These are phyloP conservation scores for Didymella segeticola DNA, from an alignment of 2,329 filamentous ascomycete species.

Conservation along the genomic window DNA sequence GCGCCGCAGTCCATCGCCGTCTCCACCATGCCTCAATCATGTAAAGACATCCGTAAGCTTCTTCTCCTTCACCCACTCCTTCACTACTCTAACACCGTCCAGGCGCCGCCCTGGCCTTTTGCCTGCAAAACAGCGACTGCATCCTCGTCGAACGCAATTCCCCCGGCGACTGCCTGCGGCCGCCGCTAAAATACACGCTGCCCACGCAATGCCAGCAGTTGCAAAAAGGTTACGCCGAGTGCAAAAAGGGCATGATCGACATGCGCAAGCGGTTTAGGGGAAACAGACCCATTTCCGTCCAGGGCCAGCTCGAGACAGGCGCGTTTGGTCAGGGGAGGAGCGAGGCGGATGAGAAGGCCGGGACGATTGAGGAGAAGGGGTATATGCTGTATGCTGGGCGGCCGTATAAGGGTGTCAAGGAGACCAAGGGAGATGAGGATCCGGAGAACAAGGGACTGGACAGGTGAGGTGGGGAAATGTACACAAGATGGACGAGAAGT, in stretches of 20 bases:
- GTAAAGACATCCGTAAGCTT: slow-evolving; percentile 89
- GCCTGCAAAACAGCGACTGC: slow-evolving; percentile 95
- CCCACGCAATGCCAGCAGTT: slow-evolving; percentile 91
- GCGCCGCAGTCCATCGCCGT: slow-evolving; percentile 7
- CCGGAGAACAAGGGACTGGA: slow-evolving; percentile 30
- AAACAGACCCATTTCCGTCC: slow-evolving; percentile 76
- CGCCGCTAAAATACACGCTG: slow-evolving; percentile 80
- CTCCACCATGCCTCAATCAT: slow-evolving; percentile 83
- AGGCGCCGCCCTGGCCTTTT: slow-evolving; percentile 92
- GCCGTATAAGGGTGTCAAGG: slow-evolving; percentile 38
- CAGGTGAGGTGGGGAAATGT: slow-evolving; percentile 13
- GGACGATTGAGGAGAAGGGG: slow-evolving; percentile 48
- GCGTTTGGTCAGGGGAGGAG: slow-evolving; percentile 38
- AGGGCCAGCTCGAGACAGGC: slow-evolving; percentile 43
- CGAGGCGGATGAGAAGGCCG: slow-evolving; percentile 41
- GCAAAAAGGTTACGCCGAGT: slow-evolving; percentile 88
- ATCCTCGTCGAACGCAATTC: slow-evolving; percentile 90
- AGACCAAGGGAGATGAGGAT: slow-evolving; percentile 40
- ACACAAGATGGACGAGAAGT: background rate
- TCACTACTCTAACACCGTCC: slow-evolving; percentile 9
- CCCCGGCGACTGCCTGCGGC: slow-evolving; percentile 85
- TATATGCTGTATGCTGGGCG: slow-evolving; percentile 49
- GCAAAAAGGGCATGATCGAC: slow-evolving; percentile 94
- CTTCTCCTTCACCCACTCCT: background rate
- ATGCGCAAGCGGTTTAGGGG: slow-evolving; percentile 99